A percentile compares a stretch with the other conserved stretches of the same genome.
Conservation (phyloP, 306 rosid species). For the Parietaria judaica region DNA sequence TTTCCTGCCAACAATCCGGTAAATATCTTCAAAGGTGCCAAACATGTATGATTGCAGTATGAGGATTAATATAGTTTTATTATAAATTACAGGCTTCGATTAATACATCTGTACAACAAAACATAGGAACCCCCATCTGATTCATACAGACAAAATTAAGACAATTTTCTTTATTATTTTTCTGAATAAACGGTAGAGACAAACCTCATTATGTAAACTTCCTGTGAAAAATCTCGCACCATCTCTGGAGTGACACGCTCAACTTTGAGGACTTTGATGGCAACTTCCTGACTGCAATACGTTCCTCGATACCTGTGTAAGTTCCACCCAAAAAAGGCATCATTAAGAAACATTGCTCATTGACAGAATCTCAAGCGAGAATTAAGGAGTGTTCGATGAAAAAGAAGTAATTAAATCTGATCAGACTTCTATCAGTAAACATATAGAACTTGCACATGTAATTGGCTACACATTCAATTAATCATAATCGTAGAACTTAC, state of each 20-base stretch:
- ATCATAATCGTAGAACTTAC: slow-evolving; percentile 48
- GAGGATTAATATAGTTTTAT: too few relatives aligned
- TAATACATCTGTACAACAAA: too few relatives aligned
- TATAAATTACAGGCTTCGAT: too few relatives aligned
- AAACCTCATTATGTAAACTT: slow-evolving; percentile 96
- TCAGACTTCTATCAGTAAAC: too few relatives aligned
- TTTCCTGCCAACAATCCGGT: slow-evolving; percentile 53
- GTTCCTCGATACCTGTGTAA: slow-evolving; percentile 75
- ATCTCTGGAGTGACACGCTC: slow-evolving; percentile 76
- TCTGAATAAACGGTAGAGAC: slow-evolving; percentile 20
- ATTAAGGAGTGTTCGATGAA: too few relatives aligned
- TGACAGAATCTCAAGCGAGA: too few relatives aligned
- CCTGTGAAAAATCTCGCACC: slow-evolving; percentile 91
- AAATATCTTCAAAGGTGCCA: slow-evolving; percentile 2
- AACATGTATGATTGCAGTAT: not conserved
- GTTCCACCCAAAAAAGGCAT: slow-evolving; percentile 15
- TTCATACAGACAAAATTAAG: too few relatives aligned
- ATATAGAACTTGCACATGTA: too few relatives aligned
- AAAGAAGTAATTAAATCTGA: too few relatives aligned
- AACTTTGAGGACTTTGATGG: slow-evolving; percentile 82
- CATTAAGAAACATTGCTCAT: too few relatives aligned
- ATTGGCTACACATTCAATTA: slow-evolving; percentile 10
- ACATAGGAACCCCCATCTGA: too few relatives aligned
- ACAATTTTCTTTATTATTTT: too few relatives aligned
- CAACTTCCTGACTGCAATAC: slow-evolving; percentile 95